Conservation (phyloP, 108 stramenopile species). For the Pseudonitzschia delicatissima region DNA sequence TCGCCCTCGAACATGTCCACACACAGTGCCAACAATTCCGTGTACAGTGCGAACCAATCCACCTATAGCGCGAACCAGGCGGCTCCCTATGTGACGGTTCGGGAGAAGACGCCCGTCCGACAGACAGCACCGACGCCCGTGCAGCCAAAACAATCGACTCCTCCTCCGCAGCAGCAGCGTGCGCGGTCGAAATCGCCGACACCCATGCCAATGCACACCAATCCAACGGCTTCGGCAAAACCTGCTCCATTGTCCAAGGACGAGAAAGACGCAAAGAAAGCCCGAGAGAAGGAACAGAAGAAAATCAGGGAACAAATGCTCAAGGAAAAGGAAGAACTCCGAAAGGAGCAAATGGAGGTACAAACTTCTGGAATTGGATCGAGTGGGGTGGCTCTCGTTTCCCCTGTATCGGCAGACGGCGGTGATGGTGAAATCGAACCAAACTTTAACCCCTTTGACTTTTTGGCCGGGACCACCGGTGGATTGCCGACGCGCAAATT, state of each 20-base stretch:
- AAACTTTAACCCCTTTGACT: conserved; percentile 82
- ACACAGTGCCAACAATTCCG: background rate
- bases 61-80: too few relatives aligned
- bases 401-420: conserved; percentile 13
- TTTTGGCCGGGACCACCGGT: conserved; percentile 69
- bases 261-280: conserved; percentile 35
- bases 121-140: too few relatives aligned
- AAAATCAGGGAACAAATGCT: conserved; percentile 44
- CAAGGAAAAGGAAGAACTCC: conserved; percentile 51
- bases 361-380: conserved; percentile 45
- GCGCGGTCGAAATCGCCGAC: conserved; percentile 1
- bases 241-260: conserved; percentile 25
- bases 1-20: background rate
- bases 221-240: conserved; percentile 9
- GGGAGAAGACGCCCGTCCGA: too few relatives aligned
- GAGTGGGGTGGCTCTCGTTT: conserved; percentile 48
- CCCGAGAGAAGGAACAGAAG: conserved; percentile 52
- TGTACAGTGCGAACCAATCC: too few relatives aligned
- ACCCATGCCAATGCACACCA: conserved; percentile 8
- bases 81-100: too few relatives aligned
- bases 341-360: conserved; percentile 16
- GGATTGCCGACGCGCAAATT: conserved; percentile 75
- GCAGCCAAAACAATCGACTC: too few relatives aligned
- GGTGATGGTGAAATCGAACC: conserved; percentile 32
- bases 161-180: background rate